Percentiles rank a stretch among this genome's conserved stretches.
These are phyloP conservation scores for Yarrowia phangngaensis DNA, from an alignment of 805 yeast species.

Conservation along the genomic window DNA sequence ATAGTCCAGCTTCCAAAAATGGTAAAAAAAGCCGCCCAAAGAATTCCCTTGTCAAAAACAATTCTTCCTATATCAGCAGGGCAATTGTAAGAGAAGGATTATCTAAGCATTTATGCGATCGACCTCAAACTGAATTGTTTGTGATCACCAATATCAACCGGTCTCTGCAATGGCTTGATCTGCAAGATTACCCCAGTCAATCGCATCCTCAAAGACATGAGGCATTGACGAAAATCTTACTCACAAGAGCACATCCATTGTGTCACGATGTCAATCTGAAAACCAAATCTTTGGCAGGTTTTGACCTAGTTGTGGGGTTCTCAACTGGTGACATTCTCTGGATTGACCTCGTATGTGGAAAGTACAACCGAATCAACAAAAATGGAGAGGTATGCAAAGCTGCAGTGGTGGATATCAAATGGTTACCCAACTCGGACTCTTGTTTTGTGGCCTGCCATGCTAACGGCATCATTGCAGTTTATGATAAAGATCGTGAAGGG, in stretches of 20 bases:
- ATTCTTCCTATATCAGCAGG: constrained; percentile 41
- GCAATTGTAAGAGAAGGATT: constrained; percentile 40
- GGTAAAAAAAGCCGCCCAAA: constrained; percentile 37
- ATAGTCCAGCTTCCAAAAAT: constrained; percentile 8
- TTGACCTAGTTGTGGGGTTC: constrained; percentile 59
- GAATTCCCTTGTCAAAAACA: constrained; percentile 40
- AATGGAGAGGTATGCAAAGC: constrained; percentile 44
- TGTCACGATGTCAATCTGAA: constrained; percentile 41
- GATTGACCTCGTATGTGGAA: constrained; percentile 51
- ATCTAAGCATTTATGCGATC: constrained; percentile 23
- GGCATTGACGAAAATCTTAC: constrained; percentile 41
- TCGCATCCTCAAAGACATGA: constrained; percentile 35
- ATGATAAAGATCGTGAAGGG: constrained; percentile 52
- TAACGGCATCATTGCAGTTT: constrained; percentile 57
- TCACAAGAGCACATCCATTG: constrained; percentile 42
- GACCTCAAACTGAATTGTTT: constrained; percentile 37
- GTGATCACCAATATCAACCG: constrained; percentile 40
- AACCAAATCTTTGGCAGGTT: constrained; percentile 36
- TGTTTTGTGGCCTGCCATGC: constrained; percentile 55
- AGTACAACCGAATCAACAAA: constrained; percentile 52
- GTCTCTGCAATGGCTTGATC: constrained; percentile 35
- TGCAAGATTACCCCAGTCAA: constrained; percentile 28
- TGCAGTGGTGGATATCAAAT: constrained; percentile 47
- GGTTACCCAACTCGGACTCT: constrained; percentile 47
- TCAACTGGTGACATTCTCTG: constrained; percentile 65